Conservation (phyloP, 2,329 filamentous ascomycete genomes). For the Botrytis paeoniae region DNA sequence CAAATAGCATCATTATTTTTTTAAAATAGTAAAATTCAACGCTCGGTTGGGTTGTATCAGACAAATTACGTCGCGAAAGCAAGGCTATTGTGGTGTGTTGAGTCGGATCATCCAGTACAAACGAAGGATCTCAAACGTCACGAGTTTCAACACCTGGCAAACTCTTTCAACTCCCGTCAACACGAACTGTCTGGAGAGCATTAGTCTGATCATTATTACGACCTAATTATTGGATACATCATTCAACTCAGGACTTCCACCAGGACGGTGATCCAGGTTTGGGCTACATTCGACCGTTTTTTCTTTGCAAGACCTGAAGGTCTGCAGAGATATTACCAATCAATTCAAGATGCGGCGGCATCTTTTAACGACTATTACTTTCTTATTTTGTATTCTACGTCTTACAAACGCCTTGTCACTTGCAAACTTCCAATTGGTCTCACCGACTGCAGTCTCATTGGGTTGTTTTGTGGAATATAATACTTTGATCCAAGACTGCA, state of each 20-base stretch:
- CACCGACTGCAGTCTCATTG: constrained; percentile 28
- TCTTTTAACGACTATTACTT: constrained; percentile 17
- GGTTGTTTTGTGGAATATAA: constrained; percentile 33
- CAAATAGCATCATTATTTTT: not conserved
- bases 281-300: constrained; percentile 1
- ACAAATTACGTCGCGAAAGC: constrained; percentile 13
- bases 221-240: constrained; percentile 11
- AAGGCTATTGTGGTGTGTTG: constrained; percentile 6
- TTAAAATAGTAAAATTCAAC: not conserved
- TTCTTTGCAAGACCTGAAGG: constrained; percentile 11
- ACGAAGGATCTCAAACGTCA: constrained; percentile 17
- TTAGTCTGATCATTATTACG: not conserved
- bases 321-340: constrained; percentile 10
- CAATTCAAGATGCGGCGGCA: constrained; percentile 14
- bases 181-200: not conserved
- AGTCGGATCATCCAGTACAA: not conserved
- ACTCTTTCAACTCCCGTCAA: not conserved
- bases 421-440: constrained; percentile 36
- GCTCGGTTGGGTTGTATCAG: constrained; percentile 7
- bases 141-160: constrained; percentile 6
- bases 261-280: constrained; percentile 3
- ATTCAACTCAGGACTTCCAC: not conserved
- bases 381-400: constrained; percentile 27
- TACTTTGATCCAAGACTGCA: constrained; percentile 31
- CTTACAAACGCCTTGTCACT: constrained; percentile 34